Base-by-base conservation (phyloP, 2,329 filamentous ascomycete species). In the Emmonsiellopsis sp. region DNA sequence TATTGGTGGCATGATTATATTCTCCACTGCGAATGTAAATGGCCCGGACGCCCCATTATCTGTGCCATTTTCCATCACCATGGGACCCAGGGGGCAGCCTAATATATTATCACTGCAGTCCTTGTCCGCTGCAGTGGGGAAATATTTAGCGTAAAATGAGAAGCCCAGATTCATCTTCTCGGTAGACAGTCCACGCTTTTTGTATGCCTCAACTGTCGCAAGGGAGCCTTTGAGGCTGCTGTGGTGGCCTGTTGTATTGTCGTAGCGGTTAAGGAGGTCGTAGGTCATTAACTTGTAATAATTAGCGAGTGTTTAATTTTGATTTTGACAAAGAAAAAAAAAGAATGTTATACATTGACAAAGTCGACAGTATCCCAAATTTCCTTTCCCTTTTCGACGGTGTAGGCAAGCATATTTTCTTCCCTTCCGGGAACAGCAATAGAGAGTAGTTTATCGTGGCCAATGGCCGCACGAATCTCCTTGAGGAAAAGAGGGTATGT, bases 61-160 rank as follows among this genome's bases (percentile, higher is more conserved):
- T 7, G 67, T 73, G 7, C 85, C 85, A 31, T 79, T 69, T 0
- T 79, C 73, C 47, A 81, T 76, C 67, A 88, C 84, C 55, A 86
- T 75, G 3, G 73, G 64, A 10, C 77, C 75, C 0, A 82, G 81
- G 4, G 76, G 73, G 64, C 84, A 87, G 26, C 81, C 82, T 6
- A 84, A 66, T 0, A 82, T 76, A 2, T 70, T 55, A 1, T 66
- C 56, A 2, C 62, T 61, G 61, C 79, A 83, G 13, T 73, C 67
- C 44, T 63, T 73, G 0, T 73, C 65, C 5, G 77, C 71, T 49
- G 78, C 72, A 1, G 78, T 81, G 49, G 70, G 74, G 69, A 86
- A 87, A 69, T 77, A 87, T 63, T 87, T 87, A 46, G 79, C 78
- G 65, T 87, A 87, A 63, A 84, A 86, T 2, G 82, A 81, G 52